These are phyloP conservation scores for Xylariaceae sp. DNA, from an alignment of 2,329 filamentous ascomycete species.

Conservation along the genomic window DNA sequence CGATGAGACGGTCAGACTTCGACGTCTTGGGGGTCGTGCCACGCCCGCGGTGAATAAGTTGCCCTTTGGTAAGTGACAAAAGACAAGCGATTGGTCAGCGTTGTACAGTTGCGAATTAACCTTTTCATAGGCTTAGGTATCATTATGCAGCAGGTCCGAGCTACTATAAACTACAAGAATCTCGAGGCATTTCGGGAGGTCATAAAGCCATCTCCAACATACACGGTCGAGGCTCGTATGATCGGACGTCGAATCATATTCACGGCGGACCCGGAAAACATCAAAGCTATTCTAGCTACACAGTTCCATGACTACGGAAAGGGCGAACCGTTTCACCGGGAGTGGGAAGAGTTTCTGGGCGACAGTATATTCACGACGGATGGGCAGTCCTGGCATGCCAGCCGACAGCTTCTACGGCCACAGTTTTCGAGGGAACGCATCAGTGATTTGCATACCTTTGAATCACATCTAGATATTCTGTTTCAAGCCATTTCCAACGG, in stretches of 20 bases:
- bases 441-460: slow-evolving; percentile 76
- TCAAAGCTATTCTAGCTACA: slow-evolving; percentile 84
- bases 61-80: slow-evolving; percentile 42
- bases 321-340: slow-evolving; percentile 66
- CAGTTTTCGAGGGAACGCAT: slow-evolving; percentile 85
- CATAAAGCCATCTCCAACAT: slow-evolving; percentile 43
- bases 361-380: slow-evolving; percentile 80
- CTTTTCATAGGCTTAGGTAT: slow-evolving; percentile 58
- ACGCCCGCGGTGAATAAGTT: slow-evolving; percentile 32
- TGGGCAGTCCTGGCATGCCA: slow-evolving; percentile 71
- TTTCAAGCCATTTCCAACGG: slow-evolving; percentile 62
- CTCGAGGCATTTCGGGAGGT: slow-evolving; percentile 57
- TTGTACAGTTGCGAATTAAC: background rate
- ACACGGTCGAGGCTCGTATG: slow-evolving; percentile 58
- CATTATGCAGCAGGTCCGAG: slow-evolving; percentile 51
- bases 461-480: slow-evolving; percentile 71
- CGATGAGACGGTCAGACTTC: slow-evolving; percentile 42
- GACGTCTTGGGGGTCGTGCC: slow-evolving; percentile 40
- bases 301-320: slow-evolving; percentile 87
- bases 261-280: slow-evolving; percentile 79
- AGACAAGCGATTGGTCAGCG: slow-evolving; percentile 2
- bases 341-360: slow-evolving; percentile 74
- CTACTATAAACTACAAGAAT: slow-evolving; percentile 51
- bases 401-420: slow-evolving; percentile 76
- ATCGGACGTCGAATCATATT: slow-evolving; percentile 61